phyloP scores from a whole-genome alignment of 1,139 yeast species.

The Meyerozyma carpophila region DNA sequence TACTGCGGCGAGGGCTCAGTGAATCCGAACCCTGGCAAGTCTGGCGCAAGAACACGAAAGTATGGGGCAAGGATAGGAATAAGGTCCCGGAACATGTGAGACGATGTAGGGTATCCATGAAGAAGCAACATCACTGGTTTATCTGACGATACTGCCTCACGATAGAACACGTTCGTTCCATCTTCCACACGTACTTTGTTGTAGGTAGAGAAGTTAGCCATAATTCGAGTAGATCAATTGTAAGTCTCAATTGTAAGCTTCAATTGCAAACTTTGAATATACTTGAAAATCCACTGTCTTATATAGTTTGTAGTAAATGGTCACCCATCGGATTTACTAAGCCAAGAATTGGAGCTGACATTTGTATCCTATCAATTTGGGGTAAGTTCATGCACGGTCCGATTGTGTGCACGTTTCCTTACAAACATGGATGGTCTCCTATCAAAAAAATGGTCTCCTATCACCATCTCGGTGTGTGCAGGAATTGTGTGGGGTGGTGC shows the following conservation, averaged over 20 bases:
- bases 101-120: slow-evolving; percentile 42
- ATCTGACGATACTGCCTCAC: slow-evolving; percentile 27
- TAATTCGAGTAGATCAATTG: background rate
- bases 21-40: slow-evolving; percentile 39
- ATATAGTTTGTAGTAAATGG: background rate
- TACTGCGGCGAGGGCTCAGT: slow-evolving; percentile 24
- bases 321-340: background rate
- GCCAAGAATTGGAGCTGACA: background rate
- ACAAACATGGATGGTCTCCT: background rate
- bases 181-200: slow-evolving; percentile 2
- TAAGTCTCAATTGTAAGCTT: background rate
- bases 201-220: slow-evolving; percentile 1
- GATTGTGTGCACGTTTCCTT: too few species aligned
- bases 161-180: slow-evolving; percentile 26
- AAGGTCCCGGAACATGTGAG: slow-evolving; percentile 30
- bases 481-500: background rate
- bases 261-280: background rate
- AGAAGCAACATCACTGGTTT: slow-evolving; percentile 30
- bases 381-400: background rate
- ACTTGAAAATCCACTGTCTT: background rate
- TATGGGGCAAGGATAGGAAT: slow-evolving; percentile 28
- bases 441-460: background rate
- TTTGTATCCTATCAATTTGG: background rate
- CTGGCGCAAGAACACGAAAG: slow-evolving; percentile 40
- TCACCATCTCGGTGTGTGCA: background rate